These are phyloP conservation scores for Phalaenopsis aphrodite DNA, from an alignment of 106 monocot species.

Conservation along the genomic window DNA sequence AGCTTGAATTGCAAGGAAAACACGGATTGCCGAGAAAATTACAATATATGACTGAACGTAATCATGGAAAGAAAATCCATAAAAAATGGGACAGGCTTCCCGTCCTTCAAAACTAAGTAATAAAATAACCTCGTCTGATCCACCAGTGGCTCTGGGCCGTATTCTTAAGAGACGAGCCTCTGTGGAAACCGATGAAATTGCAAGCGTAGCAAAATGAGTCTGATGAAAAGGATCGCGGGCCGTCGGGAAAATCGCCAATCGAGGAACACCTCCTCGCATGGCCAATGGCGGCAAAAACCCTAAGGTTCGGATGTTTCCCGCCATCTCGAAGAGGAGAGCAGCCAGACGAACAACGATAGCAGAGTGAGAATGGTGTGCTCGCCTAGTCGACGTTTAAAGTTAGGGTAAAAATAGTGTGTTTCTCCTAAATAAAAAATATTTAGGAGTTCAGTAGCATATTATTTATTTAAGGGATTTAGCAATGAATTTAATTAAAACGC, in stretches of 20 bases:
- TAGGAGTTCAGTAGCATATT: too few relatives aligned
- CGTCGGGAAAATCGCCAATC: neutral
- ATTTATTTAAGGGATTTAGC: too few relatives aligned
- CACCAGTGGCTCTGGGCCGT: neutral
- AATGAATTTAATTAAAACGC: too few relatives aligned
- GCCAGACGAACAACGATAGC: neutral
- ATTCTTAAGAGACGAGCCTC: neutral
- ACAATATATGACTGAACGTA: neutral
- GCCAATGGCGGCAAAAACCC: neutral
- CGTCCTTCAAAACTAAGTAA: neutral
- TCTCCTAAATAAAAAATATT: too few relatives aligned
- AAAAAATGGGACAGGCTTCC: neutral
- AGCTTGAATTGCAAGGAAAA: neutral
- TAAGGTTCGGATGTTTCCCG: neutral
- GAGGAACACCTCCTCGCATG: neutral
- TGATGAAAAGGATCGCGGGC: neutral
- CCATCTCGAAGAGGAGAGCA: neutral
- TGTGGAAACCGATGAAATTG: neutral
- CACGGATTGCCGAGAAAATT: neutral
- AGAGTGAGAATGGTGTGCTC: too few relatives aligned
- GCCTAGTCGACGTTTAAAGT: too few relatives aligned
- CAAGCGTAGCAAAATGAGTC: neutral
- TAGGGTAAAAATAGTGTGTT: too few relatives aligned
- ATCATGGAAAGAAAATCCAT: neutral
- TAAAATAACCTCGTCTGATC: slow-evolving; percentile 4